Evolutionary conservation across 106 monocot species (phyloP), one percentile per base, ranked within the genome.

Genomic region (Dendrobium chrysotoxum): DNA sequence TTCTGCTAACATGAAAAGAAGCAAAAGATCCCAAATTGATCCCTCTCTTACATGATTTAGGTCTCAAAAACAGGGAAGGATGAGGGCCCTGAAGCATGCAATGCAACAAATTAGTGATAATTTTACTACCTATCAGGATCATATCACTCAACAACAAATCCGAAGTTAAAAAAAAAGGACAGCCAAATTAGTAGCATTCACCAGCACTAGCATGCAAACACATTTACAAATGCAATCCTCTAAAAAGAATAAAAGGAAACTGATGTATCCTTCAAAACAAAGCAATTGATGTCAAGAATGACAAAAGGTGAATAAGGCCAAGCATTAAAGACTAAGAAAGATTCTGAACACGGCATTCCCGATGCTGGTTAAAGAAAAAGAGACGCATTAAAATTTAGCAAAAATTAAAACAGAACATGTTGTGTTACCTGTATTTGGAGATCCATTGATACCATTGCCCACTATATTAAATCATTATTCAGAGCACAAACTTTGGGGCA

Each of bases 391-490:
- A 71, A 20, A 35, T 71, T 71, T 71, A 38, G 70, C 26, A 20
- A 28, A 71, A 71, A 31, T 10, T 35, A 11, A 31, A 8, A 31
- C 30, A 71, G 2, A 31, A 9, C 0, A 71, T 18, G 16, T 21
- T 21, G 38, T 74, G 6, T 40, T 76, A 26, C 76, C 76, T 76
- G 76, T 47, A 76, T 46, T 76, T 45, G 76, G 23, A 40, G 76
- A 26, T 35, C 10, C 40, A 76, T 26, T 28, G 21, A 28, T 25
- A n/a, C 2, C 47, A 76, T 76, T 26, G 26, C 15, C 18, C 23
- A 42, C 20, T 74, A 42, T 47, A 4, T 76, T 47, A 76, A 76
- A 76, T 28, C 76, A 76, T 47, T 28, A 28, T 76, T 76, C 41
- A 76, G 47, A 47, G 47, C 28, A 28, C 28, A 76, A 46, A 13